Evolutionary conservation across 306 rosid species (phyloP), one percentile per base, ranked within the genome.

Genomic region (Begonia peltatifolia): DNA sequence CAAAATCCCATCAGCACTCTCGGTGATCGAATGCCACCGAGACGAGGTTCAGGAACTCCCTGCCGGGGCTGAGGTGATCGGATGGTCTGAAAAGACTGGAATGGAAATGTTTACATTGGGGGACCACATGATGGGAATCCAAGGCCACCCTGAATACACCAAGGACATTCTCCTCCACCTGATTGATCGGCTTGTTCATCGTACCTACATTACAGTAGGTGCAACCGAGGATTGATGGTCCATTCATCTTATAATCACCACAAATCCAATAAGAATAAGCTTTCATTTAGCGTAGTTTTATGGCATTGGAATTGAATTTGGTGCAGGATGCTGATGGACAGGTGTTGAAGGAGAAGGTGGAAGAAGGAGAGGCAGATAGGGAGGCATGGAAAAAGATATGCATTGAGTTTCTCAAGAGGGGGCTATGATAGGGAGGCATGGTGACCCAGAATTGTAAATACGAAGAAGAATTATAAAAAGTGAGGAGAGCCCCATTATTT

Each of bases 141-240:
- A 90, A 59, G 97, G 97, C 10, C 97, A 90, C 69, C 97, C 97
- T n/a, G 97, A 90, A 61, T 90, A 80, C 73, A 72, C 71, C 57
- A 46, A 61, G 50, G 97, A 89, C 69, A 82, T 89, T 44, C 82
- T 89, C 30, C 57, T 74, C 0, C 76, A 84, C 61, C 87, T 84
- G 10, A 72, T 82, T 52, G 87, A 89, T 42, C 97, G 90, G 12
- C 77, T 89, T 6, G 66, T 69, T 12, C 70, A 71, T 2, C 79
- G 67, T 11, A 53, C 71, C 50, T 55, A 50, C 50, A 71, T 89
- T 52, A 20, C 41, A 76, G 96, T 84, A 73, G 4, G 42, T 58
- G 10, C 13, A 11, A 41, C 47, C 9, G 41, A 43, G 15, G 1
- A 43, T 14, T 9, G 10, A n/a, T 9, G 3, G 16, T 14, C 16